Conservation (phyloP, 805 yeast genomes). For the Saturnispora zaruensis region DNA sequence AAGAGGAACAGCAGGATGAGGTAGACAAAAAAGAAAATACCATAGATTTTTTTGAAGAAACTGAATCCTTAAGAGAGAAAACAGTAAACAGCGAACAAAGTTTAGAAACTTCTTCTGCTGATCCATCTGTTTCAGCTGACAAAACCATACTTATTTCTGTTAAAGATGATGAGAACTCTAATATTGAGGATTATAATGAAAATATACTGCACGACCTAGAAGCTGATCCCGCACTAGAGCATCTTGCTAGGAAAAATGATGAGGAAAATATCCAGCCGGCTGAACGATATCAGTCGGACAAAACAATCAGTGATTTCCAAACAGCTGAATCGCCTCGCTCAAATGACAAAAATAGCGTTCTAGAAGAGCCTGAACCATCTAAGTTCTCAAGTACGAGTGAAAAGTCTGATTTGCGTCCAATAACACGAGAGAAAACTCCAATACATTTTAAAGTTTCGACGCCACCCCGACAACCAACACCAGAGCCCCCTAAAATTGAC, state of each 20-base stretch:
- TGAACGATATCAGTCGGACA: neutral
- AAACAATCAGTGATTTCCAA: neutral
- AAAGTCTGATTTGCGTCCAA: neutral
- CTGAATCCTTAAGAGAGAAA: neutral
- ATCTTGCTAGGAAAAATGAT: neutral
- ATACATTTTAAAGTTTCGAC: slow-evolving; percentile 10
- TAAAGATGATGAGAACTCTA: neutral
- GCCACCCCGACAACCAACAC: slow-evolving; percentile 18
- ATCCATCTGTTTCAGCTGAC: neutral
- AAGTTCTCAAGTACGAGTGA: neutral
- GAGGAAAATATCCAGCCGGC: neutral
- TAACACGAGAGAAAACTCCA: neutral
- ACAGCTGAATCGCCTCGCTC: neutral
- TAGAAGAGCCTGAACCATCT: neutral
- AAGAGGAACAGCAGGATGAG: too few relatives aligned
- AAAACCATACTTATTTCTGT: neutral
- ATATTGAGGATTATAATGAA: neutral
- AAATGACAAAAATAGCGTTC: neutral
- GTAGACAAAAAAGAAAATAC: neutral
- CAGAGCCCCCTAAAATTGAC: slow-evolving; percentile 23
- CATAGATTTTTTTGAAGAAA: neutral
- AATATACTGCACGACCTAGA: neutral
- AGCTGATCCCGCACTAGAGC: neutral
- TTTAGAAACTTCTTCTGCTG: neutral
- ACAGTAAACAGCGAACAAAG: neutral